phyloP scores from a whole-genome alignment of 495 filamentous ascomycete genomes.

The Daldinia grandis region DNA sequence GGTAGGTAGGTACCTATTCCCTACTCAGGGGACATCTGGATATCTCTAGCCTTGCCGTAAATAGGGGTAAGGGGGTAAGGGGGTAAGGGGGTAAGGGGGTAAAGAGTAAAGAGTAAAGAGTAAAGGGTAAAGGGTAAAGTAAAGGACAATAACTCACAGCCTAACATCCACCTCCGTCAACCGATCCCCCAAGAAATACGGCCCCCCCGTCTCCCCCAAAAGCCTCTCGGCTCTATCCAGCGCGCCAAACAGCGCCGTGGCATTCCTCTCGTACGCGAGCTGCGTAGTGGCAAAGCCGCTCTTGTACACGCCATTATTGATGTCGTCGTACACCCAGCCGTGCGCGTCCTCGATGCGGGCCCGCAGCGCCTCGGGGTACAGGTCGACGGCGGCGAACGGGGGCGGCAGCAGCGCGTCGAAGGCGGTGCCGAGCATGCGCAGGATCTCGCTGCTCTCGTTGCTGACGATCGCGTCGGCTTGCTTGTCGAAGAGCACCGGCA shows the following conservation, averaged over 20 bases:
- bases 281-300: conserved; percentile 66
- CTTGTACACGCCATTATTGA: conserved; percentile 61
- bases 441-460: conserved; percentile 86
- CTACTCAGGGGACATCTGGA: too few species aligned
- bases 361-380: conserved; percentile 69
- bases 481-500: conserved; percentile 80
- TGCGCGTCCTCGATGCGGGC: conserved; percentile 73
- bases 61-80: neutral
- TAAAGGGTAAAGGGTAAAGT: neutral
- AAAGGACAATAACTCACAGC: conserved; percentile 40
- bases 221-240: conserved; percentile 77
- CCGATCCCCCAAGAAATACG: conserved; percentile 71
- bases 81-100: too few species aligned
- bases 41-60: too few species aligned
- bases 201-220: conserved; percentile 58
- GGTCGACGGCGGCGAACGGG: conserved; percentile 62
- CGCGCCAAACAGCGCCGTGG: conserved; percentile 72
- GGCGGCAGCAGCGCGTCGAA: conserved; percentile 77
- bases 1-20: too few species aligned
- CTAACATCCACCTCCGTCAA: conserved; percentile 86
- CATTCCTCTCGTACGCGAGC: conserved; percentile 77
- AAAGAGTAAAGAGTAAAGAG: neutral
- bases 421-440: conserved; percentile 69
- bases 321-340: conserved; percentile 75
- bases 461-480: conserved; percentile 75